Percentiles rank a stretch among this genome's conserved stretches.
Evolutionary conservation across 345 rosid genomes (phyloP).

Genomic region (Syzygium grande): DNA sequence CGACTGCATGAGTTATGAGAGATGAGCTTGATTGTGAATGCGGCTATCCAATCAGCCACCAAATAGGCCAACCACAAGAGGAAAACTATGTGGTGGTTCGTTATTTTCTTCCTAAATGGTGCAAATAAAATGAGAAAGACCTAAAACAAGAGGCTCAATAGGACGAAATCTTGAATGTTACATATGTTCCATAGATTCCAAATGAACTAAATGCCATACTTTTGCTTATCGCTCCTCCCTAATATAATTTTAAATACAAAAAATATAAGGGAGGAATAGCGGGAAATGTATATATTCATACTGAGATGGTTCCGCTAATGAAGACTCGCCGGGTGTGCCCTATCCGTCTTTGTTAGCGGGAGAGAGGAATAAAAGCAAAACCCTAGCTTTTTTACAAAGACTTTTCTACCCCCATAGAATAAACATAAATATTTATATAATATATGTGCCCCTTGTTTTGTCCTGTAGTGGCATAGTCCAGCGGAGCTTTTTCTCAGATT

Average conservation of each 20-base stretch:
- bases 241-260: neutral
- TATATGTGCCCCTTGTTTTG: neutral
- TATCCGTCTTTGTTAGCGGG: no score
- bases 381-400: neutral
- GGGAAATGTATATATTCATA: no score
- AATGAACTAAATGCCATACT: neutral
- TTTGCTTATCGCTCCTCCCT: neutral
- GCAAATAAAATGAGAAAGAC: neutral
- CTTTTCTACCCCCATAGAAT: neutral
- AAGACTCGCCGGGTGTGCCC: no score
- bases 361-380: neutral
- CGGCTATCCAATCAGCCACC: neutral
- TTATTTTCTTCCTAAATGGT: neutral
- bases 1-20: neutral
- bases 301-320: no score
- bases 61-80: neutral
- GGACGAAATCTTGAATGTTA: accelerated
- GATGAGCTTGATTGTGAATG: neutral
- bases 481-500: neutral
- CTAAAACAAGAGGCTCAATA: accelerated
- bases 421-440: neutral
- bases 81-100: neutral
- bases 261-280: no score
- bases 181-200: accelerated
- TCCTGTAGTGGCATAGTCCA: neutral